Conservation (phyloP, 2,329 filamentous ascomycete species). For the Phyllosticta ampelicida region DNA sequence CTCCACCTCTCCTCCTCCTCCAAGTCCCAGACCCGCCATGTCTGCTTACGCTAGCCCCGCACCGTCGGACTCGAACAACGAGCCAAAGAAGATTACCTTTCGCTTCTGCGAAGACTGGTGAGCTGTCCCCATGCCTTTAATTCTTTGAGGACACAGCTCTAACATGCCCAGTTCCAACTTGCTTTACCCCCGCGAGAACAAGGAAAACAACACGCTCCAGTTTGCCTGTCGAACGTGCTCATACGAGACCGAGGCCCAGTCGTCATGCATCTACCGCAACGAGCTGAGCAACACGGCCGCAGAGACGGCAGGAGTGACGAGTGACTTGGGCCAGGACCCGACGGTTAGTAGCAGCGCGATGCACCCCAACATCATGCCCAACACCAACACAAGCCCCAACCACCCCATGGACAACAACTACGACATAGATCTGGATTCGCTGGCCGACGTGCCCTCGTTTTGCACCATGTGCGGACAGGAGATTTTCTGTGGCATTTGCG, state of each 20-base stretch:
- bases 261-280: constrained; percentile 91
- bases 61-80: constrained; percentile 25
- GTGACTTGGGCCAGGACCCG: constrained; percentile 94
- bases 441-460: constrained; percentile 31
- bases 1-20: neutral
- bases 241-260: constrained; percentile 76
- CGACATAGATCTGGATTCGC: constrained; percentile 13
- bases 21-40: neutral
- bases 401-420: constrained; percentile 11
- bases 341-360: constrained; percentile 63
- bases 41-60: constrained; percentile 17
- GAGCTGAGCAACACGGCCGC: constrained; percentile 82
- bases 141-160: neutral
- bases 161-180: constrained; percentile 65
- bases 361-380: neutral
- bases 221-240: constrained; percentile 95
- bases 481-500: constrained; percentile 45
- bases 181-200: constrained; percentile 94
- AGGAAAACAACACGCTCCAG: constrained; percentile 61
- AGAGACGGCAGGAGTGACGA: constrained; percentile 92
- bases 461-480: constrained; percentile 50
- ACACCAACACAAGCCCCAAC: neutral
- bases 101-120: constrained; percentile 96
- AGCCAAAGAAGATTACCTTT: constrained; percentile 73
- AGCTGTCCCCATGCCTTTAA: constrained; percentile 7